Base-by-base conservation (phyloP, 2,329 filamentous ascomycete species). In the Aphanocladium album region DNA sequence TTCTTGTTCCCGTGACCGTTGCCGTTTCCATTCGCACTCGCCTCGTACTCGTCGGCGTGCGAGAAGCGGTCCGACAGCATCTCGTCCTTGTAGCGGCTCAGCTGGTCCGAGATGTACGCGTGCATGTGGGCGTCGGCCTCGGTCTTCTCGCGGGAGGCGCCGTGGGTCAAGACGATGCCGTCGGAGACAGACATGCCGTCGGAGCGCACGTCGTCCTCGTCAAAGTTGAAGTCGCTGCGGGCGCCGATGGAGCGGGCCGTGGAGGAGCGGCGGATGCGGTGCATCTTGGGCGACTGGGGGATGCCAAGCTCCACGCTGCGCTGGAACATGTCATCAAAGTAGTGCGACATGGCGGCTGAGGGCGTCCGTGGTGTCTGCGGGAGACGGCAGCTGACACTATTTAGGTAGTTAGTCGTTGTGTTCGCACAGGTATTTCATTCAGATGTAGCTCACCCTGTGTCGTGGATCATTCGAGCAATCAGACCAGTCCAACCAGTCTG, bases 401-500 rank as follows among this genome's bases (percentile, higher is more conserved):
- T 46, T 60, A 25, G 33, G 17, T 56, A 47, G 72, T 85, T 75
- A 86, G 80, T 69, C n/a, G 62, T 30, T 25, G 5, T 16, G 59
- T 30, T 25, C 21, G 5, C 33, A 11, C 39, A 11, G 2, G 5
- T 7, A 33, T 14, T 4, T 51, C 3, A n/a, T n/a, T n/a, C n/a
- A n/a, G n/a, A n/a, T n/a, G n/a, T n/a, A 65, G 77, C 88, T 79
- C 87, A 95, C 90, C 93, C 93, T 67, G 93, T 97, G 71, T 98
- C 95, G 68, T 98, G 93, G 62, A 98, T 98, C 85, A 98, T 90
- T 76, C 96, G 93, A 27, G 93, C 93, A 72, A 98, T 92, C 66
- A 98, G 76, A 25, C 93, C 93, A 41, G 93, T 97, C 93, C 95
- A 98, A 54, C 93, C 93, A 71, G 91, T 96, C 74, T 98, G 95